Evolutionary conservation across 176 grass and related monocot species (phyloP).

Genomic region (Oryza glumipatula): DNA sequence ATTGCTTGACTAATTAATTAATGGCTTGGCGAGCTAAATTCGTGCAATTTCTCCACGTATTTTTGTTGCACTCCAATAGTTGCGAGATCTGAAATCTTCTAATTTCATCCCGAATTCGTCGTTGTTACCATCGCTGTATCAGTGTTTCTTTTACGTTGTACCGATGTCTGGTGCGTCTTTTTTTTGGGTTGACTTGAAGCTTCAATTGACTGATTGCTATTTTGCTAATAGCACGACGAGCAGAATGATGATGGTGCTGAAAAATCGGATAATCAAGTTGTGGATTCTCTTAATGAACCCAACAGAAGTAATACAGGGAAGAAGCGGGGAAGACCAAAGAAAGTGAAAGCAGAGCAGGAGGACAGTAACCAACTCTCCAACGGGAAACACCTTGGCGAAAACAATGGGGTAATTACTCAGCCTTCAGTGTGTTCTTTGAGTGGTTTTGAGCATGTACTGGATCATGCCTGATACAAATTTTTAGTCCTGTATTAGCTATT

Average conservation of each 20-base stretch:
- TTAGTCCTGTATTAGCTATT: background rate
- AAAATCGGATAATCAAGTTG: background rate
- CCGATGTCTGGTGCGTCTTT: background rate
- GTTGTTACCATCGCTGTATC: background rate
- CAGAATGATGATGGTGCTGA: conserved; percentile 1
- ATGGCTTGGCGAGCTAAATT: background rate
- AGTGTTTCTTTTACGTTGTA: background rate
- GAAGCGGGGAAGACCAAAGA: background rate
- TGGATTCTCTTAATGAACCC: background rate
- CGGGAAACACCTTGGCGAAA: background rate
- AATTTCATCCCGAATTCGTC: background rate
- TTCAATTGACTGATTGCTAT: background rate
- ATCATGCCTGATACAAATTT: background rate
- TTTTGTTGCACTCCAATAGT: background rate
- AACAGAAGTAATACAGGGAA: conserved; percentile 19
- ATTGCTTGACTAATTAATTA: no score
- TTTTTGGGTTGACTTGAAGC: background rate
- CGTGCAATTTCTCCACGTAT: background rate
- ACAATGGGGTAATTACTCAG: background rate
- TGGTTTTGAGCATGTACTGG: background rate
- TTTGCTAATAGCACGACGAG: background rate
- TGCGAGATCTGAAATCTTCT: background rate
- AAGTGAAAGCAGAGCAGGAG: background rate
- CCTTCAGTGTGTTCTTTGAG: background rate
- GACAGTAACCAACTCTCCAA: background rate